Percentiles rank a stretch among this genome's conserved stretches.
Conservation (phyloP, 805 yeast genomes). For the Starmerella etchellsii region DNA sequence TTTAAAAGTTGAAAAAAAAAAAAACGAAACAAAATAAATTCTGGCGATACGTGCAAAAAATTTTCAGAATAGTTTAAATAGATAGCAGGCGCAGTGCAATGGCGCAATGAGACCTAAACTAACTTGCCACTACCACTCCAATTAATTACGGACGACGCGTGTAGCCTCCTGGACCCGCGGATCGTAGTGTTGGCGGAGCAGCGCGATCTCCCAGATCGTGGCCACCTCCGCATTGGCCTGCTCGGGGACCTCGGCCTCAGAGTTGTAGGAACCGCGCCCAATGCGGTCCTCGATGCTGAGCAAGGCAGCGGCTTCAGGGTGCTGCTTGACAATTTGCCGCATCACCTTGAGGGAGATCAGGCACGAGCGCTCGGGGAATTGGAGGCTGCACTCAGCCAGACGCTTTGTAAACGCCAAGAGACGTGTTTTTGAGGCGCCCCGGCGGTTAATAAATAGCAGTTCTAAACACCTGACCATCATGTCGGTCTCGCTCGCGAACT, state of each 20-base stretch:
- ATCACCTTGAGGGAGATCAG: slow-evolving; percentile 66
- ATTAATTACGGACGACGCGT: background rate
- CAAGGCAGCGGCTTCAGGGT: slow-evolving; percentile 58
- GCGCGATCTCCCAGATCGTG: slow-evolving; percentile 74
- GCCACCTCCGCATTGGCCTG: slow-evolving; percentile 81
- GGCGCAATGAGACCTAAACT: no score
- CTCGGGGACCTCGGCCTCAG: slow-evolving; percentile 53
- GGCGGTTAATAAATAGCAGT: slow-evolving; percentile 40
- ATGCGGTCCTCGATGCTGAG: slow-evolving; percentile 83
- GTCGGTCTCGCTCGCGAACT: slow-evolving; percentile 81
- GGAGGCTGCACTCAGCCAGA: slow-evolving; percentile 49
- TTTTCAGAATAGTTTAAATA: background rate
- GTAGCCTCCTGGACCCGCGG: slow-evolving; percentile 67
- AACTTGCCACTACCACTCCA: no score
- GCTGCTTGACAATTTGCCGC: slow-evolving; percentile 59
- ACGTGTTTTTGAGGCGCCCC: slow-evolving; percentile 31
- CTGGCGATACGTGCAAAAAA: background rate
- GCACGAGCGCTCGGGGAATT: slow-evolving; percentile 79
- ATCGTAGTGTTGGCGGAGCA: slow-evolving; percentile 70
- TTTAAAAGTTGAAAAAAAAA: no score
- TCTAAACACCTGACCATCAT: slow-evolving; percentile 65
- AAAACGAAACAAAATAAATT: no score
- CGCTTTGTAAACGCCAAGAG: slow-evolving; percentile 64
- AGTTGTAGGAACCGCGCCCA: slow-evolving; percentile 61
- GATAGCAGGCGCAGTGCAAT: no score